Evolutionary conservation across 140 eudicot genomes (phyloP), one percentile per base, ranked within the genome.

Genomic region (Erigeron philadelphicus): DNA sequence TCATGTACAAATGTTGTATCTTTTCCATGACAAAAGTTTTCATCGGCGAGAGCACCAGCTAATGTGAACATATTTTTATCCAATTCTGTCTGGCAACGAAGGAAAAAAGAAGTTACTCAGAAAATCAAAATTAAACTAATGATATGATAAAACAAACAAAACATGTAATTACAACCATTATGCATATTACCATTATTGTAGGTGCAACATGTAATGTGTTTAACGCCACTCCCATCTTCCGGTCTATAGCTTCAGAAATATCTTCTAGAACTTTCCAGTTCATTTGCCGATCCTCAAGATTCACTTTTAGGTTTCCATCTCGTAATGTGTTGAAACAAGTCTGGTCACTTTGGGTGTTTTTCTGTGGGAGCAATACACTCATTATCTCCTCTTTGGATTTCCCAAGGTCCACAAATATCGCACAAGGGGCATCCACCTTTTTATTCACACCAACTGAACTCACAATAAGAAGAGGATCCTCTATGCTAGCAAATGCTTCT

Each of bases 401-500:
- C 54, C 16, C 35, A 50, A 70, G 21, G 67, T 78, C 69, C 54
- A 78, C 43, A 11, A 58, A 62, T 12, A 79, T 59, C 16, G 81
- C 84, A 70, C 43, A 40, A 9, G 80, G 62, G 60, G 55, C 57
- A 7, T 25, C 13, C 52, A 67, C 41, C 13, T 46, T 44, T 15
- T 12, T 48, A 8, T 58, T 21, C 7, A 10, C 17, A 48, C 61
- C 58, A 35, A 41, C 47, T n/a, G 48, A 31, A 17, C 58, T 66
- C 63, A 78, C 78, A 13, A 82, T 46, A 42, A 82, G 53, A 11
- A 75, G 59, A 66, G 79, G 84, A 69, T 84, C 79, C 35, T 64
- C 78, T 11, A 74, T 35, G 16, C 46, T 71, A 5, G 31, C 15
- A 31, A 80, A 74, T 0, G 85, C 85, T 47, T 68, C 64, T 25